Conservation (phyloP, 805 yeast species). For the Cyberlindnera saturnus region DNA sequence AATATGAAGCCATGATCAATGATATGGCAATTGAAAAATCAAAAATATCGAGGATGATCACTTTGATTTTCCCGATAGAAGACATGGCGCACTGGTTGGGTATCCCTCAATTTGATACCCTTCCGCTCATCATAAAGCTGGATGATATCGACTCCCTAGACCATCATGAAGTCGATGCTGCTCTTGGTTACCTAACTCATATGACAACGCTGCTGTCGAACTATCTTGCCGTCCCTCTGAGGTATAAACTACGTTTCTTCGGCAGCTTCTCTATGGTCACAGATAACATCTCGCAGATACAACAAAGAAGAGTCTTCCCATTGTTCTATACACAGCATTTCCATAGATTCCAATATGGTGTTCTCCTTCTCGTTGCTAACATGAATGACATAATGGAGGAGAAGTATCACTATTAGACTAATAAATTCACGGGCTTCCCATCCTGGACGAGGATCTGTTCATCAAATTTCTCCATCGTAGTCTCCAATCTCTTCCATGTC, state of each 20-base stretch:
- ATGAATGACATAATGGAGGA: slow-evolving; percentile 28
- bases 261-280: slow-evolving; percentile 35
- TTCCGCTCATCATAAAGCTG: slow-evolving; percentile 15
- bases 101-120: slow-evolving; percentile 20
- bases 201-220: slow-evolving; percentile 27
- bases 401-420: slow-evolving; percentile 8
- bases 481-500: slow-evolving; percentile 73
- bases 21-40: slow-evolving; percentile 14
- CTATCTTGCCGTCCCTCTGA: slow-evolving; percentile 30
- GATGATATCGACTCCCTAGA: slow-evolving; percentile 11
- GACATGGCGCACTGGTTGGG: slow-evolving; percentile 17
- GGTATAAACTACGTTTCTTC: slow-evolving; percentile 33
- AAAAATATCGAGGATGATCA: slow-evolving; percentile 18
- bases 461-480: slow-evolving; percentile 34
- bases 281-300: slow-evolving; percentile 31
- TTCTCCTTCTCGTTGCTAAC: slow-evolving; percentile 30
- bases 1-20: slow-evolving; percentile 12
- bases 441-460: slow-evolving; percentile 31
- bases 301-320: slow-evolving; percentile 30
- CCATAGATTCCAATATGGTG: slow-evolving; percentile 34
- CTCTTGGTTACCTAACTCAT: slow-evolving; percentile 31
- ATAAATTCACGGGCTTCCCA: slow-evolving; percentile 8
- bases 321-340: slow-evolving; percentile 33
- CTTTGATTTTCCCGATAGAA: slow-evolving; percentile 28
- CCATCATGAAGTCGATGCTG: slow-evolving; percentile 25